Percentiles rank a stretch among this genome's conserved stretches.
Evolutionary conservation across 805 yeast species (phyloP).

Genomic region (Priceomyces melissophilus): DNA sequence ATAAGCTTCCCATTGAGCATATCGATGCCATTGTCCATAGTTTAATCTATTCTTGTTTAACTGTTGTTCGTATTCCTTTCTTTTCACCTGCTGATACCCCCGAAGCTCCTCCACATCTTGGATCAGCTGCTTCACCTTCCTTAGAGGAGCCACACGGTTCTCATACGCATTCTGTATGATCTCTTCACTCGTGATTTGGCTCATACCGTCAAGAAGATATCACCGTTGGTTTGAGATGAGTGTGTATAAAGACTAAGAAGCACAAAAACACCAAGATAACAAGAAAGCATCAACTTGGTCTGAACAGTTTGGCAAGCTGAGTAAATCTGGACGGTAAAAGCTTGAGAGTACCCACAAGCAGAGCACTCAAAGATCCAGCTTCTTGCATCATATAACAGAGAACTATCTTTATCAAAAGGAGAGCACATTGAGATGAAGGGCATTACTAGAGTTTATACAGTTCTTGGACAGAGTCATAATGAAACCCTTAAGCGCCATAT

Average conservation of each 20-base stretch:
- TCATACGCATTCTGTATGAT: constrained; percentile 35
- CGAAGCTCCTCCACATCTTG: constrained; percentile 76
- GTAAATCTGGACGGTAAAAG: too few relatives aligned
- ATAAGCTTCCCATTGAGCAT: constrained; percentile 82
- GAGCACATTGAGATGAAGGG: constrained; percentile 33
- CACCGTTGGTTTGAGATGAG: too few relatives aligned
- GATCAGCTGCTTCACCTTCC: constrained; percentile 32
- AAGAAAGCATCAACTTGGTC: too few relatives aligned
- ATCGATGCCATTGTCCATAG: constrained; percentile 85
- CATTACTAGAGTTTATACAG: constrained; percentile 29
- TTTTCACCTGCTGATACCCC: constrained; percentile 69
- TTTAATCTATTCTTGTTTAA: constrained; percentile 79
- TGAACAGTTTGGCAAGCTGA: too few relatives aligned
- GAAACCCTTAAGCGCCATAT: constrained; percentile 7
- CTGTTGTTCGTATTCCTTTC: constrained; percentile 85
- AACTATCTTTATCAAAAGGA: too few relatives aligned
- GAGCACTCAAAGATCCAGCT: too few relatives aligned
- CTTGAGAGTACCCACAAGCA: too few relatives aligned
- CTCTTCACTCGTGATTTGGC: constrained; percentile 34
- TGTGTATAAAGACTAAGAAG: not conserved
- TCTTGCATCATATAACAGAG: too few relatives aligned
- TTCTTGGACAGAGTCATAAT: constrained; percentile 28
- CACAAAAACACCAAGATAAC: not conserved
- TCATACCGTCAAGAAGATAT: not conserved
- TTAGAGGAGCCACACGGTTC: constrained; percentile 19